Evolutionary conservation across 2,329 filamentous ascomycete genomes (phyloP), one percentile per base, ranked within the genome.

Genomic region (Monosporascus sp.): DNA sequence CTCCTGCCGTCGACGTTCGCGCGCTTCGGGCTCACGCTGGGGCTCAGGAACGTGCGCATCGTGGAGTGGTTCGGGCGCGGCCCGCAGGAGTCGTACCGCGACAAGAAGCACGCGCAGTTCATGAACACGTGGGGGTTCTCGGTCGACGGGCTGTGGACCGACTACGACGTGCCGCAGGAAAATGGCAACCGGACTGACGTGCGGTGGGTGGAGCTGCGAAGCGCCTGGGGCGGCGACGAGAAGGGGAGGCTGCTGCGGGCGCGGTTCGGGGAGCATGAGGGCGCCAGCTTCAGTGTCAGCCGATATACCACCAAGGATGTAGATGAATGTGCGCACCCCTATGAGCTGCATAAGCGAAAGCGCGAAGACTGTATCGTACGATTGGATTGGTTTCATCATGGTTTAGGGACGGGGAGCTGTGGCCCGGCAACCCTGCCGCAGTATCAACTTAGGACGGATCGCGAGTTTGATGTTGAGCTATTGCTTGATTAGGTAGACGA

Each of bases 111-210:
- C 14, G 78, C 81, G 4, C 84, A 88, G 64, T 67, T 69, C 1
- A 69, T 87, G 4, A 85, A 82, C 7, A 79, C 76, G 48, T 84
- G 76, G 69, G 71, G 71, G 2, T 60, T 66, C 11, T 60, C 59
- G 1, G 70, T 84, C 2, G 77, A 81, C 47, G 72, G 77, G 1
- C 71, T 89, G 0, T 82, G 78, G 65, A 74, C 79, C 1, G 75
- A 80, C 44, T 88, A 87, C 63, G 86, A 90, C 58, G 84, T 82
- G 52, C 86, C 86, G 0, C 86, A 90, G 66, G 86, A 90, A 55
- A 77, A 75, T 34, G 82, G 83, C 0, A 88, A 88, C 65, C 74
- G 83, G 19, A 84, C 80, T 0, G 85, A 88, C 60, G 80, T 81
- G 1, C 73, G 81, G 2, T 87, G 82, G 80, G 75, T 87, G 3